These are phyloP conservation scores for Amyloporia xantha DNA, from an alignment of 768 basidiomycete genomes.

Conservation along the genomic window DNA sequence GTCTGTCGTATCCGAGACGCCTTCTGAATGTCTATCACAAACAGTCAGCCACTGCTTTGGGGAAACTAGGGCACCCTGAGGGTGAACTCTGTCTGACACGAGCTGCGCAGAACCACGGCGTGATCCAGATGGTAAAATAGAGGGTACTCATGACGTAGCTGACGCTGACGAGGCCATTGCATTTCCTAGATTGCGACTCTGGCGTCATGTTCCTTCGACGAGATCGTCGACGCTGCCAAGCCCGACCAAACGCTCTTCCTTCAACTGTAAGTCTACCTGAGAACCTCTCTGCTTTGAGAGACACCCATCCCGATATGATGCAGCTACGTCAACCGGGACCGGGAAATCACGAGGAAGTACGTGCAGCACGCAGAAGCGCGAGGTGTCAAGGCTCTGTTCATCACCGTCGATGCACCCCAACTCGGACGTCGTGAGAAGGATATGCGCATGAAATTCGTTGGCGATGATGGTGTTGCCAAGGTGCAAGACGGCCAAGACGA, in stretches of 20 bases:
- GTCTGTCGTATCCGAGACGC: no score
- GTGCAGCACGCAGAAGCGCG: slow-evolving; percentile 87
- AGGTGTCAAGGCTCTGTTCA: slow-evolving; percentile 90
- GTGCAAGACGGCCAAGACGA: slow-evolving; percentile 35
- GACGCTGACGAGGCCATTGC: neutral
- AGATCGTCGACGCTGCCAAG: slow-evolving; percentile 77
- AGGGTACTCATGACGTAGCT: neutral
- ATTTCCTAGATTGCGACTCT: slow-evolving; percentile 79
- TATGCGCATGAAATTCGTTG: slow-evolving; percentile 26
- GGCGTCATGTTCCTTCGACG: slow-evolving; percentile 95
- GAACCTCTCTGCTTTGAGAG: neutral
- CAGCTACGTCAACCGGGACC: slow-evolving; percentile 90
- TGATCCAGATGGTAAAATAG: slow-evolving; percentile 62
- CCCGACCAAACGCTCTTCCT: slow-evolving; percentile 80
- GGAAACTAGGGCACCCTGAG: slow-evolving; percentile 93
- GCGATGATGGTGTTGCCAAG: slow-evolving; percentile 51
- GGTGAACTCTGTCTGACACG: slow-evolving; percentile 91
- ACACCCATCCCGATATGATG: neutral
- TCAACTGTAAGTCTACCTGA: slow-evolving; percentile 52
- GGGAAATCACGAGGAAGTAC: slow-evolving; percentile 74
- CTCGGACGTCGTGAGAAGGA: slow-evolving; percentile 91
- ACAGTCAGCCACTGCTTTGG: slow-evolving; percentile 74
- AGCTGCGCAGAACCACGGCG: slow-evolving; percentile 72
- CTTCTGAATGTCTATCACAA: slow-evolving; percentile 29
- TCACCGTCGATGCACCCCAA: slow-evolving; percentile 96